Base-by-base conservation (phyloP, 1,139 yeast species). In the Candida tetrigidarum region DNA sequence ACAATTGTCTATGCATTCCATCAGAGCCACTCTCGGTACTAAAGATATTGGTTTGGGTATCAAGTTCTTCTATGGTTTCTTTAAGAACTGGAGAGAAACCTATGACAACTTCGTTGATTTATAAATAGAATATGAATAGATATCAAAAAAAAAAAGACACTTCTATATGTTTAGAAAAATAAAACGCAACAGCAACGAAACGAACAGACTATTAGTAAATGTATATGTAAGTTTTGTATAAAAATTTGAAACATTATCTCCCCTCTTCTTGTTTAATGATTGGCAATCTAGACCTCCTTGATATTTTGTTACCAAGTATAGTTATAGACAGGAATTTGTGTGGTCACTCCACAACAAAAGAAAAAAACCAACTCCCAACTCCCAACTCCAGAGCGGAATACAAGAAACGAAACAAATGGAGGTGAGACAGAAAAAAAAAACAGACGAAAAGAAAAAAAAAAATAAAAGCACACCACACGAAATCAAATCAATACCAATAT, bases 1-100 rank as follows among this genome's bases (percentile, higher is more conserved):
- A 8, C 77, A 73, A 45, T 62, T 74, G 43, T 64, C 76, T 26
- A 74, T 74, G 80, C 80, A 74, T 53, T 67, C 74, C 3, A 71
- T 74, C 37, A 59, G 80, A 46, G 74, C 76, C 5, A 58, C 68
- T 20, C 59, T 69, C 46, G 80, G 80, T 1, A 66, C 64, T 39
- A 71, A 69, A 47, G 80, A 74, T 47, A 62, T 69, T 35, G 77
- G 76, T 3, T 63, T 74, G 42, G 78, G 78, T 1, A 63, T 69
- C 10, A 63, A 67, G 39, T 65, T 69, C 34, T 74, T 71, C 51
- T 53, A 56, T 18, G 72, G 71, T 1, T 72, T 71, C 45, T 72
- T 70, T 50, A 54, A 57, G 20, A 61, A 64, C 49, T 73, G 77
- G 76, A 61, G 69, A 51, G 45, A 48, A 3, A 56, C 56, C 29